Conservation (phyloP, 768 basidiomycete species). For the Tylopilus vinaceipallidus region DNA sequence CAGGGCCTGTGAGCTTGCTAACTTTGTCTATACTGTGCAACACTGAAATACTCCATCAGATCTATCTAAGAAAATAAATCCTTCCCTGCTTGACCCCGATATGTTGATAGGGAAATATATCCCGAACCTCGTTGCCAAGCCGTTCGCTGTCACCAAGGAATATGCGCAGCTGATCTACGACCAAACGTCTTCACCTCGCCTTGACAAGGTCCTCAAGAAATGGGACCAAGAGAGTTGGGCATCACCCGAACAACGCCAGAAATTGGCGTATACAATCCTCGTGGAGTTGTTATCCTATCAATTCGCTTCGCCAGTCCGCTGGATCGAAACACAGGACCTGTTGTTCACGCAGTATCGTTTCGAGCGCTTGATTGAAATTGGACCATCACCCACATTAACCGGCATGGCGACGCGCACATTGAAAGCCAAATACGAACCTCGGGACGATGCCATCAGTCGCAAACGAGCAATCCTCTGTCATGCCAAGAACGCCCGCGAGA, state of each 20-base stretch:
- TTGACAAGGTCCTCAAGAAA: conserved; percentile 89
- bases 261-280: conserved; percentile 92
- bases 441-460: conserved; percentile 81
- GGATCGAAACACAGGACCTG: conserved; percentile 98
- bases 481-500: conserved; percentile 94
- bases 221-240: conserved; percentile 95
- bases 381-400: conserved; percentile 93
- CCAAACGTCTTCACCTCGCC: conserved; percentile 92
- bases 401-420: conserved; percentile 91
- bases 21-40: background rate
- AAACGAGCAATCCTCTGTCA: conserved; percentile 85
- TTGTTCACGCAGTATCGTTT: conserved; percentile 85
- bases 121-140: conserved; percentile 91
- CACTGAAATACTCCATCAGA: conserved; percentile 43
- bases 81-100: conserved; percentile 88
- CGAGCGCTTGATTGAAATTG: conserved; percentile 93
- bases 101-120: conserved; percentile 95
- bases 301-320: conserved; percentile 96
- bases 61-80: conserved; percentile 96
- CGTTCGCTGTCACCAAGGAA: conserved; percentile 77
- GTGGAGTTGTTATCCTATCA: conserved; percentile 98
- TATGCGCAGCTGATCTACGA: conserved; percentile 96
- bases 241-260: conserved; percentile 77
- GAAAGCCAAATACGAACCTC: conserved; percentile 89
- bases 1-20: conserved; percentile 77